Evolutionary conservation across 345 rosid species (phyloP).

Genomic region (Acer negundo): DNA sequence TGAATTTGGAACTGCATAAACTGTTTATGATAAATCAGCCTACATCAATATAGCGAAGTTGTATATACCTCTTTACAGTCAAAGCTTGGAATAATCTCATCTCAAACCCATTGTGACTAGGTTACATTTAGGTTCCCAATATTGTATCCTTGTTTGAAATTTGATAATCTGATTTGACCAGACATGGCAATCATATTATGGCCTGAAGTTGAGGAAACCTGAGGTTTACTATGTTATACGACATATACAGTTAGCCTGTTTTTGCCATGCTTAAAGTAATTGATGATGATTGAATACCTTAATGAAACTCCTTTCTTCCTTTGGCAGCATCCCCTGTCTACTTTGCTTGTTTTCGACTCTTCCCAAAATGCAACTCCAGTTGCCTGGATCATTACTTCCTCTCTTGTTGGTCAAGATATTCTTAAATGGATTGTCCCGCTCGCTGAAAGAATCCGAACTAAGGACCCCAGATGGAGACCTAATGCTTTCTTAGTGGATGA

Average conservation of each 20-base stretch:
- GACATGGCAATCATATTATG: constrained; percentile 3
- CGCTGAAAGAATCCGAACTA: constrained; percentile 44
- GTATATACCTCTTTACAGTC: background rate
- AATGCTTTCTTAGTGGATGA: constrained; percentile 49
- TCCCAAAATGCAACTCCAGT: constrained; percentile 55
- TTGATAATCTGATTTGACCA: constrained; percentile 9
- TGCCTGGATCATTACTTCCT: constrained; percentile 55
- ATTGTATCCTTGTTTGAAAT: background rate
- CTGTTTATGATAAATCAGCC: background rate
- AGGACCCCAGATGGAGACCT: constrained; percentile 51
- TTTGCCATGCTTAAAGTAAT: constrained; percentile 9
- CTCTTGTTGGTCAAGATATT: constrained; percentile 35
- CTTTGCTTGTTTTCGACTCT: constrained; percentile 49
- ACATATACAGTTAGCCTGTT: background rate
- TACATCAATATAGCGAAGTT: too few species aligned
- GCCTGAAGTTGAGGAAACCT: constrained; percentile 14
- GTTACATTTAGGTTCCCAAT: background rate
- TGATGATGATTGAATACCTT: constrained; percentile 13
- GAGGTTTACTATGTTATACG: background rate
- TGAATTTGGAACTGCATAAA: background rate
- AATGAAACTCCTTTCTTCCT: constrained; percentile 3
- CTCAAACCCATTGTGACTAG: background rate
- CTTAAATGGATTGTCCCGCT: constrained; percentile 51
- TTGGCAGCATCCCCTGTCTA: constrained; percentile 51
- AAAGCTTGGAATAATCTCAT: background rate